Evolutionary conservation across 345 rosid species (phyloP), one percentile per base, ranked within the genome.

Genomic region (Salix suchowensis): DNA sequence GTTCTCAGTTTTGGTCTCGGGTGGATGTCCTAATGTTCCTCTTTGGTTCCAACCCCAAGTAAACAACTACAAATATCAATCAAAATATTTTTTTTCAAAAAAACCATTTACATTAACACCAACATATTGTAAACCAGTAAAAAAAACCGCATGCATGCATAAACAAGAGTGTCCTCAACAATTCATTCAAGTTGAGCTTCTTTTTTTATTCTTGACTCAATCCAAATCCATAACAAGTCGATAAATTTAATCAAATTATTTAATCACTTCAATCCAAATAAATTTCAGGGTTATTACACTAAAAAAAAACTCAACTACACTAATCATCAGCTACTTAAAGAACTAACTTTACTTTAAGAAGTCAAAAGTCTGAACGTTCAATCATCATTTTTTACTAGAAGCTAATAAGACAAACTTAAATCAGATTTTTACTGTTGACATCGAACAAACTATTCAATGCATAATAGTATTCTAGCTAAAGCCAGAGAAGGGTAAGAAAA

Each of bases 21-120:
- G 92, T 21, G 93, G 97, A 74, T 94, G 99, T 48, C 99, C 99
- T 48, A 96, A 75, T 32, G 99, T 96, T 28, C 99, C 99, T 83
- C 98, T 88, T 86, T 96, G 99, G 86, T 96, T 96, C 99, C 99
- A 96, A 13, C 99, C 98, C 99, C 99, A 96, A 8, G 98, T 96
- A 85, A 94, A 96, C 91, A 96, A 82, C 99, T 96, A 79, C 42
- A 62, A 40, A n/a, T 14, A 23, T 23, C 62, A 58, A 58, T 58
- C 62, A 58, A 58, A 58, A 58, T 4, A n/a, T 8, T 55, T 55
- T 1, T 55, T 55, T n/a, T n/a, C 13, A 10, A 40, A 54, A 55
- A n/a, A 2, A 14, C 28, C 15, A n/a, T 58, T 58, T 10, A 55
- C 23, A n/a, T 55, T 7, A 2, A 8, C 61, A 21, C 61, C 13